Conservation (phyloP, 78 protist genomes). For the Acrasis kona region DNA sequence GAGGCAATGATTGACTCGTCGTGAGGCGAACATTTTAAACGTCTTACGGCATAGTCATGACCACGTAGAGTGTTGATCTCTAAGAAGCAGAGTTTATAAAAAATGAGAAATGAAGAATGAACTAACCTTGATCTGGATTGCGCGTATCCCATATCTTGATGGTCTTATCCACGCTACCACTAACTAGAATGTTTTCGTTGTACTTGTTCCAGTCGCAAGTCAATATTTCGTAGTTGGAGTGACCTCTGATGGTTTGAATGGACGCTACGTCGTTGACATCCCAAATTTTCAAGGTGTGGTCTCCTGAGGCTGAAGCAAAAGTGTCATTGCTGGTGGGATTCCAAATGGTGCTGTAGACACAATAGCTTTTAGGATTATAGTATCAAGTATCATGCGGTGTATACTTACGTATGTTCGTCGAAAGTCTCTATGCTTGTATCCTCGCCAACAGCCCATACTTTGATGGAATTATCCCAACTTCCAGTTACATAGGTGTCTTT, state of each 20-base stretch:
- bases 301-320: constrained; percentile 67
- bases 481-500: constrained; percentile 43
- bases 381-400: too few relatives aligned
- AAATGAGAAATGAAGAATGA: too few relatives aligned
- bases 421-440: constrained; percentile 31
- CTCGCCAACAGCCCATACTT: constrained; percentile 29
- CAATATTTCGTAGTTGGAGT: constrained; percentile 39
- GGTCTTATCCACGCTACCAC: constrained; percentile 55
- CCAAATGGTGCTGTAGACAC: constrained; percentile 61
- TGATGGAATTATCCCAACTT: constrained; percentile 54
- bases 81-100: too few relatives aligned
- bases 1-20: constrained; percentile 39
- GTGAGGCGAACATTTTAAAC: constrained; percentile 69
- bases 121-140: constrained; percentile 30
- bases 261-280: constrained; percentile 5
- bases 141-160: constrained; percentile 65
- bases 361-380: too few relatives aligned
- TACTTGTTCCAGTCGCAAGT: constrained; percentile 75
- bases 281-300: constrained; percentile 52
- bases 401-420: constrained; percentile 54
- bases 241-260: constrained; percentile 36
- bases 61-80: constrained; percentile 33
- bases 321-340: constrained; percentile 36
- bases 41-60: constrained; percentile 51
- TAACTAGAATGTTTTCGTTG: constrained; percentile 36